Evolutionary conservation across 108 stramenopile species (phyloP), one percentile per base, ranked within the genome.

Genomic region (Poteriospumella lacustris): DNA sequence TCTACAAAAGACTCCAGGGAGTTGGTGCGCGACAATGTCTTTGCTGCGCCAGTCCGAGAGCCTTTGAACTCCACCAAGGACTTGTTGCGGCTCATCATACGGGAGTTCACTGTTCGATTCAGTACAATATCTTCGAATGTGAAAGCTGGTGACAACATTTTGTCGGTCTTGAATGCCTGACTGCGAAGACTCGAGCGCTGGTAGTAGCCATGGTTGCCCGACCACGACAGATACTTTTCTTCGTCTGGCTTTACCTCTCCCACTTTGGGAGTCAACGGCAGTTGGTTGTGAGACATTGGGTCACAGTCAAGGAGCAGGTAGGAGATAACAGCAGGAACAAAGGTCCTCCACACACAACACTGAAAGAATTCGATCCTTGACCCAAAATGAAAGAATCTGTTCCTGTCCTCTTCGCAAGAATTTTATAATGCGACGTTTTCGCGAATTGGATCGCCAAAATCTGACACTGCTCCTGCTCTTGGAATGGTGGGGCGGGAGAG

Each of bases 151-250:
- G 5, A 34, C 31, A 64, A 12, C 60, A 64, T 64, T 64, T 64
- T 64, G 24, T 64, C 60, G 5, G 60, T 64, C 60, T 64, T 64
- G 24, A 31, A 64, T 34, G 60, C 33, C 28, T 33, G 28, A 64
- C 5, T 64, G 5, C 33, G 9, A 34, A 24, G 5, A 3, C 3
- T 24, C 28, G 60, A 26, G 9, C 29, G 60, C 36, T 3, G 15
- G 24, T 64, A 64, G 24, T 19, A 64, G 36, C 60, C 60, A 64
- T 24, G 24, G 5, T 26, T 34, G 36, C 12, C 3, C 36, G 60
- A 19, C 60, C 60, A 64, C 5, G 12, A 3, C 28, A 34, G 3
- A 64, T 34, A 64, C 60, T 64, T 64, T 19, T 52, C 47, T 52
- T 52, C 15, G 19, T 52, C 19, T 52, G 47, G 19, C 19, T 9